A percentile compares a stretch with the other conserved stretches of the same genome.
phyloP scores from a whole-genome alignment of 2,329 filamentous ascomycete species.

The Venturiaceae sp. region DNA sequence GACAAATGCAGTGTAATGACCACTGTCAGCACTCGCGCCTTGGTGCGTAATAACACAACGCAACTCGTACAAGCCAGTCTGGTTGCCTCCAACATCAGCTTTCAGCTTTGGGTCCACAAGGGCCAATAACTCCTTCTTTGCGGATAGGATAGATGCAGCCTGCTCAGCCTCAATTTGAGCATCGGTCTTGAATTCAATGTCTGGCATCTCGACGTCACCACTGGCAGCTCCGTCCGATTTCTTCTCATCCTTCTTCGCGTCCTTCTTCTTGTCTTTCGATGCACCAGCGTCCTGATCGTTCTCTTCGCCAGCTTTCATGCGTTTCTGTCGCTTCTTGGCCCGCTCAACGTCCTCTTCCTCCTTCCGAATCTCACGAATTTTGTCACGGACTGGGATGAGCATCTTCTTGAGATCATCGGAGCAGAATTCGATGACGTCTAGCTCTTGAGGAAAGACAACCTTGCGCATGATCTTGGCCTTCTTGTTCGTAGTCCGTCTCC shows the following conservation, averaged over 20 bases:
- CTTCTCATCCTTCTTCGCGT: conserved; percentile 28
- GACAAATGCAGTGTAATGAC: conserved; percentile 95
- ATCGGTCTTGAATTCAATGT: conserved; percentile 80
- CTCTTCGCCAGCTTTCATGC: conserved; percentile 46
- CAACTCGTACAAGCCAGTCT: conserved; percentile 90
- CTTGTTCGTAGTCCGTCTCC: conserved; percentile 91
- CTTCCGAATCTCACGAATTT: conserved; percentile 89
- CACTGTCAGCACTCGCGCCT: conserved; percentile 91
- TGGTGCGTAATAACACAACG: conserved; percentile 93
- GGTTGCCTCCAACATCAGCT: conserved; percentile 75
- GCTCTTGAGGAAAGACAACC: conserved; percentile 87
- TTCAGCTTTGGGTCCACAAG: conserved; percentile 67
- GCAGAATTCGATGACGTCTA: conserved; percentile 92
- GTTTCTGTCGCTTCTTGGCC: conserved; percentile 84
- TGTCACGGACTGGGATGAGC: conserved; percentile 87
- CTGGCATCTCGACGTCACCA: conserved; percentile 58
- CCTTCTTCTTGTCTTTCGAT: conserved; percentile 37
- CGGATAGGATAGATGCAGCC: conserved; percentile 59
- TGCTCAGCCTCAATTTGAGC: conserved; percentile 85
- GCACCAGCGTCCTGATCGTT: conserved; percentile 30
- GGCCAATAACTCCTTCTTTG: conserved; percentile 79
- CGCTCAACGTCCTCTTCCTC: conserved; percentile 91
- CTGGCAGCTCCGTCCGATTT: conserved; percentile 43
- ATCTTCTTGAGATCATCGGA: conserved; percentile 77
- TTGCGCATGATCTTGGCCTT: conserved; percentile 99